Percentiles rank a stretch among this genome's conserved stretches.
Conservation (phyloP, 768 basidiomycete genomes). For the Agrocybe pediades region DNA sequence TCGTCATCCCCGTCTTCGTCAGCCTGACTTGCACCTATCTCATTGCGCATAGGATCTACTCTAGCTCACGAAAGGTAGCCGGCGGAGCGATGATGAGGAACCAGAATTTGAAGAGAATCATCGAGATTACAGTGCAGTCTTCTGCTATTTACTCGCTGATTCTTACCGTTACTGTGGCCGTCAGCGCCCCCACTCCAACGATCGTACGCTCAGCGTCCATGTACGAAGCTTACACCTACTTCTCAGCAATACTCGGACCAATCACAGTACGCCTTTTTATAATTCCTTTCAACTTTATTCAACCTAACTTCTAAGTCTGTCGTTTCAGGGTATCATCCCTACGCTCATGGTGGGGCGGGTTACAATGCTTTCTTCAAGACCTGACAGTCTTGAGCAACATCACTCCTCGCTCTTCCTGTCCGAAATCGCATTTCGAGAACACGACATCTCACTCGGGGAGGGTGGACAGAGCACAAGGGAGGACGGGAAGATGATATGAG, state of each 20-base stretch:
- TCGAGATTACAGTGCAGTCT: background rate
- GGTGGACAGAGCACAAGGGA: too few relatives aligned
- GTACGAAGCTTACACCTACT: background rate
- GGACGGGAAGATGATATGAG: too few relatives aligned
- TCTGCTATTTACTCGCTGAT: background rate
- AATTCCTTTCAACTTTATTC: background rate
- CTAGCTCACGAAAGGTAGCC: background rate
- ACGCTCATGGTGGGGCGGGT: background rate
- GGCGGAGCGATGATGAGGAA: background rate
- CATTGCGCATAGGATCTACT: background rate
- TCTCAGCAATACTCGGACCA: background rate
- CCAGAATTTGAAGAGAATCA: background rate
- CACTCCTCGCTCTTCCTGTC: too few relatives aligned
- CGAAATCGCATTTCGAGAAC: too few relatives aligned
- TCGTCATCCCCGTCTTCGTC: background rate
- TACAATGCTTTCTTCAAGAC: background rate
- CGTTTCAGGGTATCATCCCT: background rate
- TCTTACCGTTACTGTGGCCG: background rate
- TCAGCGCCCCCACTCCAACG: background rate
- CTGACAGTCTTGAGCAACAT: too few relatives aligned
- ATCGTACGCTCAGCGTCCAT: background rate
- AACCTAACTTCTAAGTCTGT: background rate
- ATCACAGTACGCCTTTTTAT: background rate
- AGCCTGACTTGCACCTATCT: background rate
- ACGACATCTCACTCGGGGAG: too few relatives aligned